phyloP scores from a whole-genome alignment of 495 filamentous ascomycete genomes.

The Penicillium nucicola region DNA sequence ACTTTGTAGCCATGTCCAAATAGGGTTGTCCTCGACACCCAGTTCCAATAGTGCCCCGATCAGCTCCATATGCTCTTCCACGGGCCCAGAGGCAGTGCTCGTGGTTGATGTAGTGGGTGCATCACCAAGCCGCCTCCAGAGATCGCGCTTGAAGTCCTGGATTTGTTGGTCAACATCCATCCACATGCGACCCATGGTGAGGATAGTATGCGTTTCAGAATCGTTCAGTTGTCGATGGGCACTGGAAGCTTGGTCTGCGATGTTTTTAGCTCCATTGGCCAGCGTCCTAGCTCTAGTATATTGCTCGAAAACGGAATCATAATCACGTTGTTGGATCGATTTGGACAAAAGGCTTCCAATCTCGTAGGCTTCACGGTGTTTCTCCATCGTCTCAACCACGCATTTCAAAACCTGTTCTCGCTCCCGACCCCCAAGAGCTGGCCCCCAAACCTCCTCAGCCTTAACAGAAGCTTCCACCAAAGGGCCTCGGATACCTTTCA shows the following conservation, averaged over 20 bases:
- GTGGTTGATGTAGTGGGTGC: constrained; percentile 45
- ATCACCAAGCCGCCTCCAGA: constrained; percentile 75
- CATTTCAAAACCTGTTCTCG: constrained; percentile 81
- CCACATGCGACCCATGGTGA: constrained; percentile 94
- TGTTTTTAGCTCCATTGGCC: constrained; percentile 66
- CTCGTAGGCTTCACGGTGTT: constrained; percentile 75
- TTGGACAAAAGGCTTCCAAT: constrained; percentile 73
- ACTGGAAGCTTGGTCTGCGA: constrained; percentile 51
- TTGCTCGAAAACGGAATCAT: constrained; percentile 81
- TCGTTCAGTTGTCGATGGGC: constrained; percentile 56
- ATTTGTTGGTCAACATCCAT: constrained; percentile 82
- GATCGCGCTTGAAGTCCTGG: constrained; percentile 78
- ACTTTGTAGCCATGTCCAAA: constrained; percentile 90
- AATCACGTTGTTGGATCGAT: constrained; percentile 83
- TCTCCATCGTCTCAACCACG: constrained; percentile 69
- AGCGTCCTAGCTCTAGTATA: constrained; percentile 74
- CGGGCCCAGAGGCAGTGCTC: constrained; percentile 39
- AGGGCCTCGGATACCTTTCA: constrained; percentile 82
- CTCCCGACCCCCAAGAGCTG: constrained; percentile 86
- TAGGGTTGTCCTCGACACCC: constrained; percentile 91
- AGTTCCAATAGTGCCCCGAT: constrained; percentile 85
- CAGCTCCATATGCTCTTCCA: constrained; percentile 85
- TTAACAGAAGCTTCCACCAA: constrained; percentile 86
- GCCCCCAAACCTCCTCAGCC: constrained; percentile 95
- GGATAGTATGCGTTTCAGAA: constrained; percentile 73